phyloP scores from a whole-genome alignment of 257 asterid genomes.

The Apocynum venetum region DNA sequence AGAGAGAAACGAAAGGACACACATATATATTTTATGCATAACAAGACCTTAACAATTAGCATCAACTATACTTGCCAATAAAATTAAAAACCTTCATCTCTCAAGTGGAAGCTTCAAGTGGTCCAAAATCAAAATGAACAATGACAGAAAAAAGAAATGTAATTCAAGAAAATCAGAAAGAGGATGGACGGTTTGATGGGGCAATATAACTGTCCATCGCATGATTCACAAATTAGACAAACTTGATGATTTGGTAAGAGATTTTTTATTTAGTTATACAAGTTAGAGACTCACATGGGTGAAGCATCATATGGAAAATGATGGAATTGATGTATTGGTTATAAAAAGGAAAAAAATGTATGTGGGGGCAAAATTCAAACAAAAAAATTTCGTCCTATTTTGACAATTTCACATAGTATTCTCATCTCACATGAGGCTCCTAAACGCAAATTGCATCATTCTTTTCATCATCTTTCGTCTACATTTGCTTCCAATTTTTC shows the following conservation, averaged over 20 bases:
- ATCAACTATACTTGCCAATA: too few species aligned
- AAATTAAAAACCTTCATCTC: too few species aligned
- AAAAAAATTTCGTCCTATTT: neutral
- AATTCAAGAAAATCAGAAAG: too few species aligned
- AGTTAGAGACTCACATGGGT: constrained; percentile 20
- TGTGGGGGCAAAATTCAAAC: constrained; percentile 10
- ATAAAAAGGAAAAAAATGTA: neutral
- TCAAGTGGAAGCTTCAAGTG: too few species aligned
- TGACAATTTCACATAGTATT: neutral
- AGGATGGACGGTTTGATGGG: neutral
- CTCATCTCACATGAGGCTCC: constrained; percentile 8
- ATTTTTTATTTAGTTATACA: neutral
- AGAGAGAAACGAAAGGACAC: too few species aligned
- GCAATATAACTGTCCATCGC: neutral
- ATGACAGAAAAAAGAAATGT: neutral
- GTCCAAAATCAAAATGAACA: too few species aligned
- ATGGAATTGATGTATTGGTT: constrained; percentile 11
- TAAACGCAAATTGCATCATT: neutral
- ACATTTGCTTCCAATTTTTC: constrained; percentile 2
- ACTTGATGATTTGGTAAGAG: neutral
- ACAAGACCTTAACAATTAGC: too few species aligned
- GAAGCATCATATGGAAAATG: neutral
- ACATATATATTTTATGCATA: too few species aligned
- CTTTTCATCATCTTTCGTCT: neutral
- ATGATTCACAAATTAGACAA: constrained; percentile 3